Conservation (phyloP, 1,284 basidiomycete genomes). For the Cutaneotrichosporon sp. region DNA sequence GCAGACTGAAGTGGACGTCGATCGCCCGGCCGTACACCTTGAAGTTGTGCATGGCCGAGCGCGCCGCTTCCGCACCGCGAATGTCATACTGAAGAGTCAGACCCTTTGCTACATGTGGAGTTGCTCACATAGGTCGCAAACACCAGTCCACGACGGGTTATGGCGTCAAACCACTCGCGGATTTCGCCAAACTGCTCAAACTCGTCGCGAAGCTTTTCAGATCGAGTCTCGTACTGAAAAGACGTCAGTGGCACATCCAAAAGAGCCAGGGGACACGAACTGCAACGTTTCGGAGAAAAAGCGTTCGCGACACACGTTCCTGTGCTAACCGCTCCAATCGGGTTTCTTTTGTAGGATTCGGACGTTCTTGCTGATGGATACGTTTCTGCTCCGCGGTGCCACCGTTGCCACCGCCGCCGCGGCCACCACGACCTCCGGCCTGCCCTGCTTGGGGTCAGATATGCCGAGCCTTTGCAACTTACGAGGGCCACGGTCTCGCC, state of each 20-base stretch:
- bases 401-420: not conserved
- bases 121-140: conserved; percentile 91
- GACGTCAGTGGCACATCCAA: not conserved
- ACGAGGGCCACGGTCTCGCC: conserved; percentile 1
- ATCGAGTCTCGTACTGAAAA: conserved; percentile 79
- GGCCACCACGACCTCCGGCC: not conserved
- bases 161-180: conserved; percentile 93
- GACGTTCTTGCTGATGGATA: not conserved
- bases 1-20: conserved; percentile 95
- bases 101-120: not conserved
- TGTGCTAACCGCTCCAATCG: conserved; percentile 18
- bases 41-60: conserved; percentile 78
- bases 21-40: conserved; percentile 82
- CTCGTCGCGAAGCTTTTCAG: conserved; percentile 69
- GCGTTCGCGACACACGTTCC: conserved; percentile 86
- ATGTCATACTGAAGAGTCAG: conserved; percentile 66
- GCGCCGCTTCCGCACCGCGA: conserved; percentile 80
- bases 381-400: not conserved
- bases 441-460: not conserved
- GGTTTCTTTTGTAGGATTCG: conserved; percentile 4
- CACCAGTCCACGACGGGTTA: conserved; percentile 88
- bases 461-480: not conserved
- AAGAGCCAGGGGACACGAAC: conserved; percentile 49
- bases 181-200: conserved; percentile 93
- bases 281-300: conserved; percentile 96